Evolutionary conservation across 2,329 filamentous ascomycete genomes (phyloP).

Genomic region (Pestalotiopsis sp.): DNA sequence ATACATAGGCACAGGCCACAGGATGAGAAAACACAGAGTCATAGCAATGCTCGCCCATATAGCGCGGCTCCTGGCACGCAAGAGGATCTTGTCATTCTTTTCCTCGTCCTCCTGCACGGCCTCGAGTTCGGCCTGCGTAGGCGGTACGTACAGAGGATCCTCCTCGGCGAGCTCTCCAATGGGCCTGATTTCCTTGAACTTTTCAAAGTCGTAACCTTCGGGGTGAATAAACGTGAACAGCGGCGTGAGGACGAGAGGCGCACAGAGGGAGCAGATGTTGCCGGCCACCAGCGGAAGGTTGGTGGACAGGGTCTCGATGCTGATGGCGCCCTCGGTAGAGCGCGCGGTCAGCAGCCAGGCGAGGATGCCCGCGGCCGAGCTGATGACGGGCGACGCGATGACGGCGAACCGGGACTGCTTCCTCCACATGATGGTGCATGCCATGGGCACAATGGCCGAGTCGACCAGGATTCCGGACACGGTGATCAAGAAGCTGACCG

Average conservation of each 20-base stretch:
- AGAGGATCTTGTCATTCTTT: neutral
- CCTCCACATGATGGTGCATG: slow-evolving; percentile 5
- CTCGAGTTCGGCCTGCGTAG: neutral
- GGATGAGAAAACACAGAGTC: slow-evolving; percentile 34
- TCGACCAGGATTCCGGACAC: neutral
- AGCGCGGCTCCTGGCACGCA: neutral
- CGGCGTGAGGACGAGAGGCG: neutral
- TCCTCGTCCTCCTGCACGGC: neutral
- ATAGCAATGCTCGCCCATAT: slow-evolving; percentile 65
- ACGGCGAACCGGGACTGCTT: slow-evolving; percentile 37
- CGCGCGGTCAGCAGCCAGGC: slow-evolving; percentile 2
- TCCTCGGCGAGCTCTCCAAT: neutral
- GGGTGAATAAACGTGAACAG: neutral
- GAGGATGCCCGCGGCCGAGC: neutral
- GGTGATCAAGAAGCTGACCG: slow-evolving; percentile 4
- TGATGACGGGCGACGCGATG: neutral
- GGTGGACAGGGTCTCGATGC: neutral
- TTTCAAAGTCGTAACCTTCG: neutral
- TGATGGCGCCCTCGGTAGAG: neutral
- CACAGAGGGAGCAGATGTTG: neutral
- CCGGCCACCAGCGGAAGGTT: slow-evolving; percentile 4
- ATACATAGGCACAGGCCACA: slow-evolving; percentile 35
- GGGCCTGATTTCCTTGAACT: neutral
- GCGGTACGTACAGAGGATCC: neutral
- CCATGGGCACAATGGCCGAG: neutral